These are phyloP conservation scores for Backusella australiensis DNA, from an alignment of 192 early-diverging fungal species.

Conservation along the genomic window DNA sequence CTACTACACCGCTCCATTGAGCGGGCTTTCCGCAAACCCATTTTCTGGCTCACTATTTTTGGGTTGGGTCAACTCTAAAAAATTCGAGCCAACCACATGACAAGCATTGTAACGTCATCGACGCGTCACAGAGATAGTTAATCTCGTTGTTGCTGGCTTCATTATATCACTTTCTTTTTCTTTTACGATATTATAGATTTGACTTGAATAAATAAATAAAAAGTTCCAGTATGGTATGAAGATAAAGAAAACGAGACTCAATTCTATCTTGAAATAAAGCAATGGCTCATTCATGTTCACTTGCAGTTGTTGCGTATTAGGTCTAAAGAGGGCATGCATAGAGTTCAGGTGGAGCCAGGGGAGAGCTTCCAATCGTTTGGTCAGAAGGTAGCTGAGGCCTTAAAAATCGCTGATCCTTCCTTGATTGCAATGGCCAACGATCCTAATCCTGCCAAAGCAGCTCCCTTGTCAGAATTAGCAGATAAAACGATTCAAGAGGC, in stretches of 20 bases:
- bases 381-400: conserved; percentile 49
- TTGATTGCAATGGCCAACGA: not conserved
- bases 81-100: not conserved
- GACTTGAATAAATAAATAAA: not conserved
- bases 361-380: conserved; percentile 50
- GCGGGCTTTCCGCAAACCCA: too few relatives aligned
- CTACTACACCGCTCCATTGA: too few relatives aligned
- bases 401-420: not conserved
- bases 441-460: not conserved
- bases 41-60: not conserved
- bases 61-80: not conserved
- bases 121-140: not conserved
- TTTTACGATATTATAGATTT: not conserved
- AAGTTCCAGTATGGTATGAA: not conserved
- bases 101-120: conserved; percentile 1
- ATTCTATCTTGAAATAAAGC: not conserved
- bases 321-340: conserved; percentile 64
- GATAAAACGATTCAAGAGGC: conserved; percentile 5
- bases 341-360: conserved; percentile 57
- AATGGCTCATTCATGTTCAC: not conserved
- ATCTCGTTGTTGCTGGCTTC: not conserved
- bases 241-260: not conserved
- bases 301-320: conserved; percentile 66
- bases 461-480: not conserved
- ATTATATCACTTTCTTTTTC: not conserved